Evolutionary conservation across 169 alveolate species (phyloP).

Genomic region (Cryptosporidium ryanae): DNA sequence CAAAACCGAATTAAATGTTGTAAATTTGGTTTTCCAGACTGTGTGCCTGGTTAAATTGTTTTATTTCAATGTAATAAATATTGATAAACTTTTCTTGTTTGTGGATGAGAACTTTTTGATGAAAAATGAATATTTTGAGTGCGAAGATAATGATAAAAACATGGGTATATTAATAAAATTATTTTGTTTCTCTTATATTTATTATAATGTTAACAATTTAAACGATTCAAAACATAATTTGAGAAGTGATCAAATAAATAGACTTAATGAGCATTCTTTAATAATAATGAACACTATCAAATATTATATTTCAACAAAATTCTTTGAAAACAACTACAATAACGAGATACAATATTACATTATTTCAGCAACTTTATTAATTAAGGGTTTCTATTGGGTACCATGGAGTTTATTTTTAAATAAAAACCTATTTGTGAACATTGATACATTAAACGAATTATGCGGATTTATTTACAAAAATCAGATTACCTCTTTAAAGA

Average conservation of each 20-base stretch:
- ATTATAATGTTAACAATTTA: slow-evolving; percentile 7
- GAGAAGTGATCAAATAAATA: slow-evolving; percentile 15
- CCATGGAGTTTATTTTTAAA: slow-evolving; percentile 37
- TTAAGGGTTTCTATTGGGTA: slow-evolving; percentile 55
- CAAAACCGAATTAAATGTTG: slow-evolving; percentile 1
- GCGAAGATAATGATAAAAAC: slow-evolving; percentile 9
- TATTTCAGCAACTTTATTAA: slow-evolving; percentile 12
- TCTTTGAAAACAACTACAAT: slow-evolving; percentile 28
- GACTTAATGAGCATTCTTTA: slow-evolving; percentile 19
- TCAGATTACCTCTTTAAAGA: slow-evolving; percentile 18
- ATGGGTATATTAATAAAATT: slow-evolving; percentile 11
- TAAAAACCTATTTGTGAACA: slow-evolving; percentile 1
- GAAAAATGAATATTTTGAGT: neutral
- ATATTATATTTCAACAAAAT: slow-evolving; percentile 18
- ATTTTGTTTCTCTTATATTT: slow-evolving; percentile 36
- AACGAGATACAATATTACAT: slow-evolving; percentile 31
- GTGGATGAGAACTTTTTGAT: slow-evolving; percentile 10
- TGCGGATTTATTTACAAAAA: slow-evolving; percentile 40
- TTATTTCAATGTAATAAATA: neutral
- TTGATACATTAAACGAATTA: slow-evolving; percentile 33
- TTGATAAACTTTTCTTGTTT: slow-evolving; percentile 4
- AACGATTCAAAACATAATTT: neutral
- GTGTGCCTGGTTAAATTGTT: slow-evolving; percentile 26
- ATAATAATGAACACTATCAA: slow-evolving; percentile 35
- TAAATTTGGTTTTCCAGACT: slow-evolving; percentile 23